phyloP scores from a whole-genome alignment of 345 rosid species.

The Ceriops decandra region DNA sequence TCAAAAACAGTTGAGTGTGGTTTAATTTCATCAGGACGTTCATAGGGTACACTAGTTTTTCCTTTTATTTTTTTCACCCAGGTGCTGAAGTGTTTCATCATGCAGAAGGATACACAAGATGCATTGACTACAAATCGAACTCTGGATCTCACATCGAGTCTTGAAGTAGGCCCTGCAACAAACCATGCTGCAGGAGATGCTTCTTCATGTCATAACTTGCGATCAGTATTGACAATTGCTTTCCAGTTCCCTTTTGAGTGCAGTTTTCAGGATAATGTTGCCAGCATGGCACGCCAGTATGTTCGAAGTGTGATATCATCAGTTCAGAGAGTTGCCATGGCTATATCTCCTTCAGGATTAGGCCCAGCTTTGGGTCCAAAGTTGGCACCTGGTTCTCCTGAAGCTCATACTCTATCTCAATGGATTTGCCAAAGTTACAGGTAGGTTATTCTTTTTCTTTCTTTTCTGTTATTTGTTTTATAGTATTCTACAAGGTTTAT shows the following conservation, averaged over 20 bases:
- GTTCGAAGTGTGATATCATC: slow-evolving; percentile 86
- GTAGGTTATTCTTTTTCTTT: slow-evolving; percentile 26
- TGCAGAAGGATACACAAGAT: slow-evolving; percentile 66
- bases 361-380: slow-evolving; percentile 62
- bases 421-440: slow-evolving; percentile 92
- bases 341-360: slow-evolving; percentile 82
- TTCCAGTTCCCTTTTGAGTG: slow-evolving; percentile 93
- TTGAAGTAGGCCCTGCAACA: slow-evolving; percentile 75
- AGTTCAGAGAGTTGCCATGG: slow-evolving; percentile 96
- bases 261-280: slow-evolving; percentile 87
- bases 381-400: slow-evolving; percentile 82
- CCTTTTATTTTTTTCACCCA: neutral
- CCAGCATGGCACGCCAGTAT: slow-evolving; percentile 91
- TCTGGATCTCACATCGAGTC: slow-evolving; percentile 87
- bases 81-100: slow-evolving; percentile 12
- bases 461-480: no score
- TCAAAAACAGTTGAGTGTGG: slow-evolving; percentile 65
- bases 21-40: neutral
- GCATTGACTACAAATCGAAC: slow-evolving; percentile 55
- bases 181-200: slow-evolving; percentile 52
- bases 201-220: slow-evolving; percentile 37
- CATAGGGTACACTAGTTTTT: neutral
- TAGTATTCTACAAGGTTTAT: neutral
- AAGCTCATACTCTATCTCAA: slow-evolving; percentile 82
- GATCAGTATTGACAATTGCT: slow-evolving; percentile 94